Percentiles rank a stretch among this genome's conserved stretches.
Evolutionary conservation across 768 basidiomycete species (phyloP).

Genomic region (Macrolepiota dolichaula): DNA sequence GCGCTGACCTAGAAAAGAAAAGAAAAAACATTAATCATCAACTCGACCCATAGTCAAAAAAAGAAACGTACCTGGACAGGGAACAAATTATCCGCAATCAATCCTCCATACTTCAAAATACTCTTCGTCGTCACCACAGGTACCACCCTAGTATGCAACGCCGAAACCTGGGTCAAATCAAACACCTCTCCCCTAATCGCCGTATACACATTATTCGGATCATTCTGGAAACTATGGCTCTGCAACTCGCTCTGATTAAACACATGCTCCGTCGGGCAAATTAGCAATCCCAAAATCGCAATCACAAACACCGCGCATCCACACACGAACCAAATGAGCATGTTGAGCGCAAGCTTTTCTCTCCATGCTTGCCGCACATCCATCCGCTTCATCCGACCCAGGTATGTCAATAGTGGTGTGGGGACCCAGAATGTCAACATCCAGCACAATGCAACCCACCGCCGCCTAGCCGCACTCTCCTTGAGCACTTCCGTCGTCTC

Average conservation of each 20-base stretch:
- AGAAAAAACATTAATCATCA: conserved; percentile 2
- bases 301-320: conserved; percentile 91
- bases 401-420: conserved; percentile 55
- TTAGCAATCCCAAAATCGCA: conserved; percentile 78
- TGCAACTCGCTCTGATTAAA: conserved; percentile 77
- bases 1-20: conserved; percentile 90
- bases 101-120: conserved; percentile 82
- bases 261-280: conserved; percentile 94
- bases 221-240: conserved; percentile 57
- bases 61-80: conserved; percentile 76
- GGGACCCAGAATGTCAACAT: conserved; percentile 93
- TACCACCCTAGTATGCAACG: conserved; percentile 64
- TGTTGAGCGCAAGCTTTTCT: conserved; percentile 92
- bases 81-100: conserved; percentile 73
- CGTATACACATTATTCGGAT: conserved; percentile 75
- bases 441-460: conserved; percentile 90
- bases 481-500: conserved; percentile 87
- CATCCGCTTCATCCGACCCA: conserved; percentile 91
- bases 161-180: conserved; percentile 68
- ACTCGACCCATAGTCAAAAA: background rate
- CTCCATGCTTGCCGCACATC: conserved; percentile 97
- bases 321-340: conserved; percentile 95
- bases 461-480: conserved; percentile 73
- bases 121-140: conserved; percentile 71
- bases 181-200: conserved; percentile 94